phyloP scores from a whole-genome alignment of 495 filamentous ascomycete species.

The Annulohypoxylon nitens region DNA sequence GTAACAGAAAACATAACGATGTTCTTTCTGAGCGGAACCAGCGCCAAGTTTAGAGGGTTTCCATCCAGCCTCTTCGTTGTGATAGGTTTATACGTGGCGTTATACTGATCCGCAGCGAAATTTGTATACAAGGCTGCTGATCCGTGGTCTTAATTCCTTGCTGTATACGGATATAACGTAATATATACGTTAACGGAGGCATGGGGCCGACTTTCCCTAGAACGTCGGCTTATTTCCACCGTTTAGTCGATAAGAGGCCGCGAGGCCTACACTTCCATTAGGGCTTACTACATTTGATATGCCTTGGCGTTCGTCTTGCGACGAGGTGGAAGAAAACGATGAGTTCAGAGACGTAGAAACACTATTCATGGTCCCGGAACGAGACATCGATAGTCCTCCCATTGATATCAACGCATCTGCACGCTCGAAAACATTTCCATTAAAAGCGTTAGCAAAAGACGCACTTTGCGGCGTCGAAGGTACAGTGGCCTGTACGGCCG shows the following conservation, averaged over 20 bases:
- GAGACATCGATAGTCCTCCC: conserved; percentile 60
- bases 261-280: conserved; percentile 34
- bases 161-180: neutral
- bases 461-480: conserved; percentile 81
- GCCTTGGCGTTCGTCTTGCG: conserved; percentile 49
- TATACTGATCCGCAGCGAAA: neutral
- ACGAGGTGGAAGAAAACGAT: conserved; percentile 54
- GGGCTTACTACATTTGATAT: conserved; percentile 58
- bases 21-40: conserved; percentile 3
- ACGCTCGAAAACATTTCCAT: conserved; percentile 78
- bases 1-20: conserved; percentile 1
- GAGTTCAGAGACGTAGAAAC: conserved; percentile 58
- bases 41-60: neutral
- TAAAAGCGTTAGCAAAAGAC: conserved; percentile 73
- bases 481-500: conserved; percentile 89
- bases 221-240: conserved; percentile 51
- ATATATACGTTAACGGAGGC: conserved; percentile 18
- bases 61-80: conserved; percentile 5
- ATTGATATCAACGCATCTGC: conserved; percentile 77
- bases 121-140: neutral
- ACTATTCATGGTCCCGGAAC: conserved; percentile 61
- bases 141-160: neutral
- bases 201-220: conserved; percentile 45
- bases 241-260: conserved; percentile 46
- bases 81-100: neutral